phyloP scores from a whole-genome alignment of 2,329 filamentous ascomycete species.

The Westerdykella sp. region DNA sequence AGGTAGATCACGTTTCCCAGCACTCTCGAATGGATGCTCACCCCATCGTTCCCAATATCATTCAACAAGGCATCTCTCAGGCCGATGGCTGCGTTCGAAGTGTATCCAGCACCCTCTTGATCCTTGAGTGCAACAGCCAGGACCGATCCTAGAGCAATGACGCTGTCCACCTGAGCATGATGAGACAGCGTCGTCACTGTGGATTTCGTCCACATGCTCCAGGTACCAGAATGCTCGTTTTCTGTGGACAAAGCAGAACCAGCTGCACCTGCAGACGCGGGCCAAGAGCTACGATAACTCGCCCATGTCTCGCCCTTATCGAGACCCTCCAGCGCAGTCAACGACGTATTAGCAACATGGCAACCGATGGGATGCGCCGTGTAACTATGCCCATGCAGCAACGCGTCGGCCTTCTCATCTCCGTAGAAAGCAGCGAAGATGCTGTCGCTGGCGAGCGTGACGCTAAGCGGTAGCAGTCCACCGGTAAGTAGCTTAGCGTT shows the following conservation, averaged over 20 bases:
- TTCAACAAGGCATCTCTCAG: constrained; percentile 47
- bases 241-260: constrained; percentile 3
- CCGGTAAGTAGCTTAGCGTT: constrained; percentile 82
- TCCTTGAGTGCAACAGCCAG: constrained; percentile 58
- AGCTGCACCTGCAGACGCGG: constrained; percentile 5
- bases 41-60: constrained; percentile 28
- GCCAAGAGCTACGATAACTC: constrained; percentile 4
- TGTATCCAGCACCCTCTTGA: constrained; percentile 47
- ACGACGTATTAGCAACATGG: constrained; percentile 64
- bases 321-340: constrained; percentile 48
- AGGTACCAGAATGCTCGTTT: constrained; percentile 33
- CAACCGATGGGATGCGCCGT: constrained; percentile 79
- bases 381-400: constrained; percentile 82
- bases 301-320: constrained; percentile 7
- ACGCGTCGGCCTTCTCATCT: constrained; percentile 67
- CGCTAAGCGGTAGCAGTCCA: constrained; percentile 69
- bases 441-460: constrained; percentile 65
- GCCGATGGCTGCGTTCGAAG: constrained; percentile 49
- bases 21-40: constrained; percentile 53
- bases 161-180: constrained; percentile 52
- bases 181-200: constrained; percentile 57
- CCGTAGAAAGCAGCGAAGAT: constrained; percentile 68
- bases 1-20: constrained; percentile 57
- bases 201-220: constrained; percentile 64
- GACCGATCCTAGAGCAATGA: constrained; percentile 70